Conservation (phyloP, 345 rosid genomes). For the Populus nigra region DNA sequence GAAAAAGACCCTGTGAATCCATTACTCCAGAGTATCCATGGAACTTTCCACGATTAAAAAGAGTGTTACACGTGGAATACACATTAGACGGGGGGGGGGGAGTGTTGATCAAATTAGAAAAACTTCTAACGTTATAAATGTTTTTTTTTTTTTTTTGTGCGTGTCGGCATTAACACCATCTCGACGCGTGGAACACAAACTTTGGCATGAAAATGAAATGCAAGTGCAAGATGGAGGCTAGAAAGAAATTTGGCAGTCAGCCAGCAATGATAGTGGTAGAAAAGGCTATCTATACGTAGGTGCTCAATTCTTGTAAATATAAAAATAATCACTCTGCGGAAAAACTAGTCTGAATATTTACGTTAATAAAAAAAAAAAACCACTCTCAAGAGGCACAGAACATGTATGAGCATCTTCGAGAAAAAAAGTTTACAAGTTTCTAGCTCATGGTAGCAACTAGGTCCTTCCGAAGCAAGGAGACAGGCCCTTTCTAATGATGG, state of each 20-base stretch:
- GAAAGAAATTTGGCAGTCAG: constrained; percentile 7
- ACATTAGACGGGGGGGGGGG: too few relatives aligned
- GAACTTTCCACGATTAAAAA: too few relatives aligned
- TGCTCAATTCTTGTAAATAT: not conserved
- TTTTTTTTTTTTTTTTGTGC: not conserved
- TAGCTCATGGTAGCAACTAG: not conserved
- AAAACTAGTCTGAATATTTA: too few relatives aligned
- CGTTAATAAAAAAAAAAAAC: too few relatives aligned
- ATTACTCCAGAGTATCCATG: too few relatives aligned
- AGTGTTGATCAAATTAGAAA: too few relatives aligned
- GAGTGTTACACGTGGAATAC: too few relatives aligned
- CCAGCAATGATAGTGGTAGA: constrained; percentile 5
- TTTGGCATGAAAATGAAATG: constrained; percentile 19
- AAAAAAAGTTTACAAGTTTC: not conserved
- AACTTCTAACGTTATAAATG: too few relatives aligned
- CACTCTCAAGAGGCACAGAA: too few relatives aligned
- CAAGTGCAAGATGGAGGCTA: constrained; percentile 7
- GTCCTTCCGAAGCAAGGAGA: not conserved
- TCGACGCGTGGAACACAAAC: constrained; percentile 16
- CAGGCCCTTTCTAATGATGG: not conserved
- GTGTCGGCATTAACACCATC: constrained; percentile 8
- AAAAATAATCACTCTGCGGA: too few relatives aligned
- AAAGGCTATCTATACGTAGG: not conserved
- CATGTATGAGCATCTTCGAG: not conserved
- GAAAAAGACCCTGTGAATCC: too few relatives aligned